A percentile compares a stretch with the other conserved stretches of the same genome.
Conservation (phyloP, 805 yeast genomes). For the Hanseniaspora lachancei region DNA sequence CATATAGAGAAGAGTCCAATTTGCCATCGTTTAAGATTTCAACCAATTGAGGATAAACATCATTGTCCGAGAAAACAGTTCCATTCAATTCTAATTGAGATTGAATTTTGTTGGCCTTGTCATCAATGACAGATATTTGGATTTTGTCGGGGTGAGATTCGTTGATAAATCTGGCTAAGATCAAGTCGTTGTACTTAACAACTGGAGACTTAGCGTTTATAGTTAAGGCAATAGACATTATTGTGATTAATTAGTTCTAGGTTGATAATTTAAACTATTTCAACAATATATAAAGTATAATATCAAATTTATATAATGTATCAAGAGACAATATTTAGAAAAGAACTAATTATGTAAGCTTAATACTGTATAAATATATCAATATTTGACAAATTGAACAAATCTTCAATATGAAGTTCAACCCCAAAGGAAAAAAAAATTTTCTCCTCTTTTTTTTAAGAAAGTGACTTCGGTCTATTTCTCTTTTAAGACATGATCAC, state of each 20-base stretch:
- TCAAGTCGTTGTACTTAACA: slow-evolving; percentile 64
- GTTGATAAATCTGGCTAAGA: slow-evolving; percentile 68
- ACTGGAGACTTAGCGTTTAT: slow-evolving; percentile 78
- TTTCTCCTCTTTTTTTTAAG: no score
- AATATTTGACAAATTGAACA: no score
- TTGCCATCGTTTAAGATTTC: neutral
- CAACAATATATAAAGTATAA: no score
- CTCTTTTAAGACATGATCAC: no score
- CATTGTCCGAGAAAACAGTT: neutral
- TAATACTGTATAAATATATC: neutral
- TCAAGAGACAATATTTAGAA: neutral
- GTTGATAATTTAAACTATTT: neutral
- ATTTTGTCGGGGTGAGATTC: slow-evolving; percentile 36
- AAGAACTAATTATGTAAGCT: neutral
- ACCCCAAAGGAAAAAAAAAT: no score
- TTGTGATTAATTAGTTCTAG: neutral
- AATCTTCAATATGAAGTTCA: no score
- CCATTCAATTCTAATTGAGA: slow-evolving; percentile 19
- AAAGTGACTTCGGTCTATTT: no score
- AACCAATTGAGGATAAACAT: slow-evolving; percentile 6
- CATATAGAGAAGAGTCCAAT: slow-evolving; percentile 44
- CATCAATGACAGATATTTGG: slow-evolving; percentile 57
- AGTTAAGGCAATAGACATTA: slow-evolving; percentile 31
- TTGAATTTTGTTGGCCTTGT: slow-evolving; percentile 30
- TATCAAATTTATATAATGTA: no score